Conservation (phyloP, 1,284 basidiomycete genomes). For the Tilletiaria anomala region DNA sequence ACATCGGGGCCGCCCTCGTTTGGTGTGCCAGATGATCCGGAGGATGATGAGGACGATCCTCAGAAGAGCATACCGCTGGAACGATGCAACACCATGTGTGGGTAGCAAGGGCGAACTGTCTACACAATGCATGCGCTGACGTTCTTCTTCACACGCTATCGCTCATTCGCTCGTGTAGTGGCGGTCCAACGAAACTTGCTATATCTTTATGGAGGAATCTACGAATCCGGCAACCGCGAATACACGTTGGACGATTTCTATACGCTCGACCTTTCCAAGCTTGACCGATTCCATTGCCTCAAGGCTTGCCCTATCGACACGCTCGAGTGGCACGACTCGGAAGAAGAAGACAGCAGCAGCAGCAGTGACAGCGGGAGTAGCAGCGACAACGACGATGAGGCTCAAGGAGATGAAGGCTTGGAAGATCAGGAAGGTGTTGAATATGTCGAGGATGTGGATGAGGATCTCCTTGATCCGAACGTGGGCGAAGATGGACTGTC, state of each 20-base stretch:
- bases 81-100: constrained; percentile 88
- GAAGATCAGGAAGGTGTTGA: constrained; percentile 24
- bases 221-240: constrained; percentile 31
- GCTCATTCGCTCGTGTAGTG: no score
- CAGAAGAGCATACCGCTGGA: constrained; percentile 55
- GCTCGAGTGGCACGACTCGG: neutral
- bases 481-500: constrained; percentile 4
- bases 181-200: constrained; percentile 70
- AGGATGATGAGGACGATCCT: constrained; percentile 55
- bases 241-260: constrained; percentile 39
- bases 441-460: constrained; percentile 9
- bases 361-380: constrained; percentile 1
- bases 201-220: constrained; percentile 44
- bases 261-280: constrained; percentile 34
- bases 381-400: constrained; percentile 4
- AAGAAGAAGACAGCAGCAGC: constrained; percentile 4
- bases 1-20: no score
- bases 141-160: no score
- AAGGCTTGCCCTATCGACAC: constrained; percentile 33
- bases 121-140: no score
- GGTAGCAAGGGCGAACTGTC: no score
- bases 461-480: constrained; percentile 5
- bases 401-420: constrained; percentile 17
- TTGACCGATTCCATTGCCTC: constrained; percentile 33
- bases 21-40: no score